These are phyloP conservation scores for Homolaphlyctis polyrhiza DNA, from an alignment of 371 early-diverging fungal genomes.

Conservation along the genomic window DNA sequence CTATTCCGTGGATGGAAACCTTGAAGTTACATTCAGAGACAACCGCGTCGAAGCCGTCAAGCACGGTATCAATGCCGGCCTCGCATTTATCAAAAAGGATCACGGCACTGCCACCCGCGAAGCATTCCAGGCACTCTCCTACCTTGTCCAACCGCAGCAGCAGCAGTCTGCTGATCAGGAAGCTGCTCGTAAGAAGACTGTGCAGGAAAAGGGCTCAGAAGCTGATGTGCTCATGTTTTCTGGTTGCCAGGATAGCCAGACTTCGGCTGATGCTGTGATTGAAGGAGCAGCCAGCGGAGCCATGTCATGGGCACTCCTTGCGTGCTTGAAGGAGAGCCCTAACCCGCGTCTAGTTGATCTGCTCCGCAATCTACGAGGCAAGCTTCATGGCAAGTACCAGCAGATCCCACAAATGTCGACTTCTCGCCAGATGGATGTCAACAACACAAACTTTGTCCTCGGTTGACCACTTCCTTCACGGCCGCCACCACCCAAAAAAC, in stretches of 20 bases:
- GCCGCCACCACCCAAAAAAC: too few species aligned
- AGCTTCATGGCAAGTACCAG: slow-evolving; percentile 36
- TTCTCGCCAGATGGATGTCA: slow-evolving; percentile 1
- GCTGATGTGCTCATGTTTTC: slow-evolving; percentile 29
- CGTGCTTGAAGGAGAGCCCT: slow-evolving; percentile 53
- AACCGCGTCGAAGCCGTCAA: slow-evolving; percentile 19
- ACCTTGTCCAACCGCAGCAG: background rate
- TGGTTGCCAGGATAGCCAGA: slow-evolving; percentile 88
- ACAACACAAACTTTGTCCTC: background rate
- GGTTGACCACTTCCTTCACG: slow-evolving; percentile 2
- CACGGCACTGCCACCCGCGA: slow-evolving; percentile 19
- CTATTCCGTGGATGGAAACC: slow-evolving; percentile 33
- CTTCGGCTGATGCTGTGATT: slow-evolving; percentile 77
- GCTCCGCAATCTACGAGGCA: slow-evolving; percentile 64
- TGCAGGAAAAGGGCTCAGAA: slow-evolving; percentile 15
- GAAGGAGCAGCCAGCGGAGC: slow-evolving; percentile 54
- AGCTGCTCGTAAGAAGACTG: slow-evolving; percentile 3
- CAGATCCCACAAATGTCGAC: slow-evolving; percentile 12
- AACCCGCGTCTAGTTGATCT: slow-evolving; percentile 66
- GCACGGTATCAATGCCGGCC: slow-evolving; percentile 17
- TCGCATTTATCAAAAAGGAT: slow-evolving; percentile 21
- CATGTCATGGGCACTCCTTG: slow-evolving; percentile 81
- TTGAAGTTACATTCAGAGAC: slow-evolving; percentile 20
- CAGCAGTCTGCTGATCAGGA: background rate
- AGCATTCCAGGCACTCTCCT: slow-evolving; percentile 7